phyloP scores from a whole-genome alignment of 805 yeast genomes.

The Kazachstania psychrophila region DNA sequence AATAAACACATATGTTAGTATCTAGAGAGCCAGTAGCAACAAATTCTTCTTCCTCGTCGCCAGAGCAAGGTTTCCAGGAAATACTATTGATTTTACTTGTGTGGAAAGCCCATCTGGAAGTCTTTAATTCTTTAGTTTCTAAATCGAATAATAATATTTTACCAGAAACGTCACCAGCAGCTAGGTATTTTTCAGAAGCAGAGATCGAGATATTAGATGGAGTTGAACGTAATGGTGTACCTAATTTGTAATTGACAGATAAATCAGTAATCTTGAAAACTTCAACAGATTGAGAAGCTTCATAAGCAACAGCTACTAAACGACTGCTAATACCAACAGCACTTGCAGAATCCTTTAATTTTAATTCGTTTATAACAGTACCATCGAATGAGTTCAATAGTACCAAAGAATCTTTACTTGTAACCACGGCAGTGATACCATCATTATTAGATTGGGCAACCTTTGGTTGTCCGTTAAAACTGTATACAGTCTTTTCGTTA shows the following conservation, averaged over 20 bases:
- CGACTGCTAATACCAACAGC: conserved; percentile 38
- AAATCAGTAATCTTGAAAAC: conserved; percentile 33
- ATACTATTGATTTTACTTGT: conserved; percentile 71
- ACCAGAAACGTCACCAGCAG: conserved; percentile 82
- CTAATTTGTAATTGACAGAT: conserved; percentile 29
- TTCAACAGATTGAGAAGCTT: conserved; percentile 32
- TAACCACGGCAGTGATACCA: conserved; percentile 35
- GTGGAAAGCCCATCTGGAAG: conserved; percentile 95
- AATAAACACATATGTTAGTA: conserved; percentile 69
- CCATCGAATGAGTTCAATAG: conserved; percentile 31
- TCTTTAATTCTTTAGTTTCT: conserved; percentile 45
- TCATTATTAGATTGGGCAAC: conserved; percentile 32
- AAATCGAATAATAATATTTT: conserved; percentile 68
- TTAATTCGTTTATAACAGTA: conserved; percentile 19
- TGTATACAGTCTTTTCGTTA: conserved; percentile 15
- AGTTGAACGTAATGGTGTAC: conserved; percentile 43
- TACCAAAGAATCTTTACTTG: conserved; percentile 36
- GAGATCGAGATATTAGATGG: conserved; percentile 61
- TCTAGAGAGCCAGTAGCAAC: conserved; percentile 79
- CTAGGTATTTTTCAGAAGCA: conserved; percentile 57
- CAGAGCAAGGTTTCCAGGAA: conserved; percentile 47
- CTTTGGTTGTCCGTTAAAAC: conserved; percentile 43
- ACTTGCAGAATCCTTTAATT: conserved; percentile 35
- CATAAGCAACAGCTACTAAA: conserved; percentile 43
- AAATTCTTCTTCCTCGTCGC: conserved; percentile 51